Percentiles rank a stretch among this genome's conserved stretches.
These are phyloP conservation scores for Akanthomyces uredinophilus DNA, from an alignment of 2,329 filamentous ascomycete genomes.

Conservation along the genomic window DNA sequence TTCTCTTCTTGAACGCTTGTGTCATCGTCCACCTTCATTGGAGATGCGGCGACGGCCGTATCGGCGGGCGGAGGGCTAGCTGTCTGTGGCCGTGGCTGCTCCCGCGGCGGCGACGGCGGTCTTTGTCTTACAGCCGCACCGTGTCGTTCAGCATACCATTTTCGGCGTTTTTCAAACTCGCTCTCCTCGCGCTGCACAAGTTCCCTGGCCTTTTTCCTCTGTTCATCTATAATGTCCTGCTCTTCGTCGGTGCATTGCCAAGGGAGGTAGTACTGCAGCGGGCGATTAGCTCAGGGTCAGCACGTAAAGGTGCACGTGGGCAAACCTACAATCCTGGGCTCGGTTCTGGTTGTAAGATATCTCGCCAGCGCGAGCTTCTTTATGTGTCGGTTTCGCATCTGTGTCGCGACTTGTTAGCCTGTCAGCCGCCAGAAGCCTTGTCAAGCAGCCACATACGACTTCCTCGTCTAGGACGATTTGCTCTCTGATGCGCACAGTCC, in stretches of 20 bases:
- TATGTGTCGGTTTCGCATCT: conserved; percentile 72
- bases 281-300: background rate
- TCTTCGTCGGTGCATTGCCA: conserved; percentile 69
- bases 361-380: conserved; percentile 67
- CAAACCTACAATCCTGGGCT: conserved; percentile 66
- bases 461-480: conserved; percentile 72
- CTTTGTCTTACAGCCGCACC: conserved; percentile 20
- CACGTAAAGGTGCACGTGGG: background rate
- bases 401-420: conserved; percentile 18
- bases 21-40: background rate
- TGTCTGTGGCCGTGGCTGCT: conserved; percentile 14
- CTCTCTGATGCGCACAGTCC: conserved; percentile 57
- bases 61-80: conserved; percentile 4
- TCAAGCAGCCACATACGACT: conserved; percentile 52
- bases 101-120: conserved; percentile 29
- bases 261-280: conserved; percentile 71
- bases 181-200: conserved; percentile 59
- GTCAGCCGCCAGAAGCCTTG: background rate
- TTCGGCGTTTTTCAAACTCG: conserved; percentile 52
- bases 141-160: conserved; percentile 30
- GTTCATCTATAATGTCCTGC: conserved; percentile 63
- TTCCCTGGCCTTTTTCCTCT: conserved; percentile 61
- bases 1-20: background rate
- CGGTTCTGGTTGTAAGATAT: conserved; percentile 65
- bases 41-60: background rate